Conservation (phyloP, 2,329 filamentous ascomycete species). For the Tolypocladium capitatum region DNA sequence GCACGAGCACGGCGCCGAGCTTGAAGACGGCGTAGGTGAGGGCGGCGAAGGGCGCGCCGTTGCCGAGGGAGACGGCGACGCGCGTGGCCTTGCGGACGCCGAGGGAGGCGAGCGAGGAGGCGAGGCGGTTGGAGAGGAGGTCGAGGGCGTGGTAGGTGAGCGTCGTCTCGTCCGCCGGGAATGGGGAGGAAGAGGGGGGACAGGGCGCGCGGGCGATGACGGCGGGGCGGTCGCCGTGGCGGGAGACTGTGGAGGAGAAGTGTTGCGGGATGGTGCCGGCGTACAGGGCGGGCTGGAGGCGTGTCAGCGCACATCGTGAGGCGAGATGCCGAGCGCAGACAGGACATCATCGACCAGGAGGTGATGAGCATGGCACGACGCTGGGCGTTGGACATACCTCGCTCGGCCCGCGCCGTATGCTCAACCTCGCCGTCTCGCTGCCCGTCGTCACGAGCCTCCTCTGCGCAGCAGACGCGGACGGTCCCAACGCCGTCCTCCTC, state of each 20-base stretch:
- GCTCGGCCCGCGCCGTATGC: conserved; percentile 15
- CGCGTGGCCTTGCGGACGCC: conserved; percentile 54
- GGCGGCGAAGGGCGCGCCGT: conserved; percentile 71
- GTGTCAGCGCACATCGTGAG: not conserved
- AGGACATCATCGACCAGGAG: too few species aligned
- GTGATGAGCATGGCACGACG: too few species aligned
- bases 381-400: conserved; percentile 14
- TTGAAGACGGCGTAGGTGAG: conserved; percentile 88
- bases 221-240: conserved; percentile 50
- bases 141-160: conserved; percentile 70
- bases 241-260: conserved; percentile 51
- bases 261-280: conserved; percentile 58
- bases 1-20: conserved; percentile 86
- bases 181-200: conserved; percentile 25
- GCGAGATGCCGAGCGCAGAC: too few species aligned
- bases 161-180: conserved; percentile 44
- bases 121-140: conserved; percentile 60
- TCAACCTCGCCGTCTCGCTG: conserved; percentile 7
- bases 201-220: conserved; percentile 37
- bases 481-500: not conserved
- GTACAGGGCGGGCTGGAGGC: conserved; percentile 51
- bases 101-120: conserved; percentile 51
- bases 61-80: conserved; percentile 23
- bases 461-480: not conserved
- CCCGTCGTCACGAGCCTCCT: conserved; percentile 3